A percentile compares a stretch with the other conserved stretches of the same genome.
Conservation (phyloP, 2,329 filamentous ascomycete species). For the Coniosporium tulheliwenetii region DNA sequence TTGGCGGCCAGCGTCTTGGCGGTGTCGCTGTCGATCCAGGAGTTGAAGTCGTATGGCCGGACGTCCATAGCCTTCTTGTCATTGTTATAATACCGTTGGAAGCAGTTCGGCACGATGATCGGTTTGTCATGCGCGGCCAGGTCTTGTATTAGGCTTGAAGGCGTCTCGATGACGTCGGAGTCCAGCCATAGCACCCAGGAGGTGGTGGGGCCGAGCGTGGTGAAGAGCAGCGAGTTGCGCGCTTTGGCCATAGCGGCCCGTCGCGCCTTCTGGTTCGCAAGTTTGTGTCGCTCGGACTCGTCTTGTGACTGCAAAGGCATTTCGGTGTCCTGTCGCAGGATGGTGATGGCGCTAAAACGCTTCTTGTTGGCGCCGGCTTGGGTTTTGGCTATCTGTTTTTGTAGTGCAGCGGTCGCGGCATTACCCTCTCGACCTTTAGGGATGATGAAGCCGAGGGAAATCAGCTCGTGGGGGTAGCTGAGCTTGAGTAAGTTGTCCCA, state of each 20-base stretch:
- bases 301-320: conserved; percentile 64
- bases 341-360: conserved; percentile 85
- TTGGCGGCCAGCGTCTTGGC: conserved; percentile 59
- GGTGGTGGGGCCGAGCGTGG: conserved; percentile 75
- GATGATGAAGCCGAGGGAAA: conserved; percentile 90
- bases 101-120: conserved; percentile 93
- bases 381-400: conserved; percentile 71
- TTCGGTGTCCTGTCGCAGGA: conserved; percentile 89
- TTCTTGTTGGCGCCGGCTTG: conserved; percentile 68
- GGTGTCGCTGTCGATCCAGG: conserved; percentile 79
- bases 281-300: conserved; percentile 81
- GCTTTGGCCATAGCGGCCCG: conserved; percentile 85
- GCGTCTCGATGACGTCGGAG: conserved; percentile 80
- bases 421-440: conserved; percentile 91
- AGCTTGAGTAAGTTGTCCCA: conserved; percentile 85
- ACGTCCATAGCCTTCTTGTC: conserved; percentile 59
- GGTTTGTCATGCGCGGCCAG: conserved; percentile 74
- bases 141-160: conserved; percentile 74
- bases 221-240: conserved; percentile 88
- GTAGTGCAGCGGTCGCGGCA: conserved; percentile 63
- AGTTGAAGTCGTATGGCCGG: conserved; percentile 92
- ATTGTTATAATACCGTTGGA: conserved; percentile 58
- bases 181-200: conserved; percentile 98
- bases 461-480: conserved; percentile 81
- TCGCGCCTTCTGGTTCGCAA: conserved; percentile 74